Evolutionary conservation across 2,329 filamentous ascomycete species (phyloP).

Genomic region (Arthrobotrys conoides): DNA sequence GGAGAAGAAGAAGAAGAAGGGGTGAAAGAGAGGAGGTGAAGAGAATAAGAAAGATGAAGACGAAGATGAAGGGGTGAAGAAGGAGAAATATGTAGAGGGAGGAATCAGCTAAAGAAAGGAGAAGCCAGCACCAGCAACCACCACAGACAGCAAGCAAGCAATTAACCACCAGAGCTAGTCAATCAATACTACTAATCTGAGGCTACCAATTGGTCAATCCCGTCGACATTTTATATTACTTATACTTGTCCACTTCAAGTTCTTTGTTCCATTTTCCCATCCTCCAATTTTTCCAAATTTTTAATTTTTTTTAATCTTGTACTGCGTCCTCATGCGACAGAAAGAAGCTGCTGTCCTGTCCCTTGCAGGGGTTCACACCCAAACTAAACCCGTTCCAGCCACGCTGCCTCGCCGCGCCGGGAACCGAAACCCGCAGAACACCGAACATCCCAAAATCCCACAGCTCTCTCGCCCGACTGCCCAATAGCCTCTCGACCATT

Average conservation of each 20-base stretch:
- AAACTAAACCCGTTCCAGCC: not conserved
- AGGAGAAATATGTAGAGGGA: conserved; percentile 19
- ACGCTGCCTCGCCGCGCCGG: conserved; percentile 32
- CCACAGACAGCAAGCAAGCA: not conserved
- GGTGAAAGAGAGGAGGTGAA: not conserved
- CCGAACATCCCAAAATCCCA: not conserved
- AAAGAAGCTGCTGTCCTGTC: conserved; percentile 14
- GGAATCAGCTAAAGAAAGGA: not conserved
- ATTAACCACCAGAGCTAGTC: not conserved
- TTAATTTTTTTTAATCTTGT: conserved; percentile 3
- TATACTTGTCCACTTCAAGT: not conserved
- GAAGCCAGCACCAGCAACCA: conserved; percentile 21
- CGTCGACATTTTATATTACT: not conserved
- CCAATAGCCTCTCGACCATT: not conserved
- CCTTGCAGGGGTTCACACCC: conserved; percentile 19
- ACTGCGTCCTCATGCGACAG: not conserved
- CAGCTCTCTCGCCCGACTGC: conserved; percentile 34
- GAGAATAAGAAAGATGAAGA: conserved; percentile 2
- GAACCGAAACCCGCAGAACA: conserved; percentile 45
- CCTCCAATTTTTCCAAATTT: not conserved
- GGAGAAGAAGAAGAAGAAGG: not conserved
- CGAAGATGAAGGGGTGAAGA: conserved; percentile 1
- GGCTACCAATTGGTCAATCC: conserved; percentile 20
- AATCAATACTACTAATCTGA: not conserved
- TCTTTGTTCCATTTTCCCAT: not conserved